Evolutionary conservation across 768 basidiomycete genomes (phyloP), one percentile per base, ranked within the genome.

Genomic region (Russula lepida): DNA sequence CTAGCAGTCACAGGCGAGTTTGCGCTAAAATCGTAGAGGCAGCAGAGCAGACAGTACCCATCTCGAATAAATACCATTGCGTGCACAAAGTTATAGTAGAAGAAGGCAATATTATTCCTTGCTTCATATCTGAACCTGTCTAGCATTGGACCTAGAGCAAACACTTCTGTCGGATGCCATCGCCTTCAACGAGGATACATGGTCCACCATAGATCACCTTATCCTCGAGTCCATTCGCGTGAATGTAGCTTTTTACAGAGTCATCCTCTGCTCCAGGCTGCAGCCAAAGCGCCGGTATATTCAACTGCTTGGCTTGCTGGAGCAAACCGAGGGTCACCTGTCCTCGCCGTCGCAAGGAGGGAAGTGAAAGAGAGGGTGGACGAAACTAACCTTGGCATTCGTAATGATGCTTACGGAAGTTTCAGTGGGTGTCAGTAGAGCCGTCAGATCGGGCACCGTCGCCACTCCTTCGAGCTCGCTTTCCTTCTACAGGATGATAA

Each of bases 211-310:
- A 83, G 53, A 95, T 80, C n/a, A 89, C 88, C 60, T 78, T 78
- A 68, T 84, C 84, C 35, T 76, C 73, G 65, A 92, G 72, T 4
- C 77, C 80, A 54, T 86, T 84, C 60, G 84, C 80, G 43, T 81
- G 78, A 70, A 94, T 84, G 67, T 81, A 94, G 17, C 76, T 68
- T 17, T 77, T 72, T 50, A 93, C 89, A 3, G 73, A 72, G 17
- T 76, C 78, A 67, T 91, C 85, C 65, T 87, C 84, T 7, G 92
- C 89, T 23, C 92, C 92, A 7, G 93, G 93, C 71, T 95, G 93
- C 32, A 95, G 80, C 93, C 93, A 95, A 47, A 93, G 77, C 3
- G 84, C 79, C 6, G 85, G 86, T n/a, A 90, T 72, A n/a, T 73
- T 72, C n/a, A 83, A 79, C n/a, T 78, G 77, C 70, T 85, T 84